Base-by-base conservation (phyloP, 352 stramenopile genomes). In the Phytophthora tubulina region DNA sequence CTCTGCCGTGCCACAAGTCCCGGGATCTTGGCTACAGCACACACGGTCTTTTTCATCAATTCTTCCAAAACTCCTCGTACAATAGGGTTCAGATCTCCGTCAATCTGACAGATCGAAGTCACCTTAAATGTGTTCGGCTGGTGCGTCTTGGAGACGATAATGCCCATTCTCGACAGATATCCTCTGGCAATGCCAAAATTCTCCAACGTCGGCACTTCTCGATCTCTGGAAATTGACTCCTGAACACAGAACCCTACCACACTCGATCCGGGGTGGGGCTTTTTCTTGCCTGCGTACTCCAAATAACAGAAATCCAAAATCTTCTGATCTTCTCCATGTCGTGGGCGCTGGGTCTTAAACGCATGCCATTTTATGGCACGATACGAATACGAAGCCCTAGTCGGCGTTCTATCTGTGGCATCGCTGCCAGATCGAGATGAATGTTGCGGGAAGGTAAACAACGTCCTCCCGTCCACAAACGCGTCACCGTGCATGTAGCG, bases 341-440 rank as follows among this genome's bases (percentile, higher is more conserved):
- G 32, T 48, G 70, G 50, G 0, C 74, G 65, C 3, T 70, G 70
- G 1, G 61, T 73, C 36, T 83, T 79, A 38, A 90, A 77, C 9
- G 84, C 84, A 59, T 86, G 85, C 87, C 87, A 94, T 59, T 94
- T 94, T 46, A 94, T 91, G 6, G 84, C 85, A 10, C 82, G 80
- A 54, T 94, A 94, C 45, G 80, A 88, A 36, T 79, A 85, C 13
- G 73, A 57, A 7, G 79, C 75, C 54, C 73, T 51, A 1, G 55
- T 17, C 2, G 58, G 46, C 14, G 46, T 38, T 46, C 49, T 39
- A 27, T 62, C 39, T 42, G 51, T 38, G 5, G 35, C 44, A n/a
- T 71, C 50, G 27, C 55, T 71, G 30, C 46, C 54, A 13, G 61
- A 67, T 14, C 62, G 46, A 10, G 54, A 17, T 3, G 46, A 52